Evolutionary conservation across 192 early-diverging fungal species (phyloP).

Genomic region (Umbelopsis vinacea): DNA sequence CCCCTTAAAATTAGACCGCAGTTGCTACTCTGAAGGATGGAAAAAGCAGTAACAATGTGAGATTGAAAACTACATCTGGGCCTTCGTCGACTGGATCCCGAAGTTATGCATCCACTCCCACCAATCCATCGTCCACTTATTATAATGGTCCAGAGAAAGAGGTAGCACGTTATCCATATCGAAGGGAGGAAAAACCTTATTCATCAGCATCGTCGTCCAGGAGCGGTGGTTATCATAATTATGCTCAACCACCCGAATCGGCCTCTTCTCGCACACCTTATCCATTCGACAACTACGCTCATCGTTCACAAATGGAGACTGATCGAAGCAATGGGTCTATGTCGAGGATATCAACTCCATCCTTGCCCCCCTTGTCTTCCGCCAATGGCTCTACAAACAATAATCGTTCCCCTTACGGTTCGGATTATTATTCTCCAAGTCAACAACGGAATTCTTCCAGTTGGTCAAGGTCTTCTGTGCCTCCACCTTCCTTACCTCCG

Average conservation of each 20-base stretch:
- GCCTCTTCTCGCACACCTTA: not conserved
- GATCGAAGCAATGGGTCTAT: conserved; percentile 1
- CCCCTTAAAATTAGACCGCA: not conserved
- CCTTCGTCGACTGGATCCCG: not conserved
- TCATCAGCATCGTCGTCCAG: conserved; percentile 1
- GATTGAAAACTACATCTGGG: not conserved
- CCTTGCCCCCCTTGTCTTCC: not conserved
- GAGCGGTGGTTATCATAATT: not conserved
- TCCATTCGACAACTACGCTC: conserved; percentile 1
- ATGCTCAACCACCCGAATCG: not conserved
- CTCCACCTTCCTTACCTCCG: conserved; percentile 10
- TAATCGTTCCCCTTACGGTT: conserved; percentile 11
- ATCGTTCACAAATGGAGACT: not conserved
- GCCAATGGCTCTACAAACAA: not conserved
- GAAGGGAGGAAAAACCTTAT: conserved; percentile 10
- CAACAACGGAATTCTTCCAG: not conserved
- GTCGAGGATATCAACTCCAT: conserved; percentile 6
- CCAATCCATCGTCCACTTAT: not conserved
- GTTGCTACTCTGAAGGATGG: not conserved
- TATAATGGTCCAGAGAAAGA: conserved; percentile 9
- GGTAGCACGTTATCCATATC: conserved; percentile 1
- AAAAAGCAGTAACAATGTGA: not conserved
- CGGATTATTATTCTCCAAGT: conserved; percentile 12
- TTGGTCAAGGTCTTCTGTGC: conserved; percentile 13
- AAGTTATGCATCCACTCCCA: conserved; percentile 1